These are phyloP conservation scores for Monascus ruber DNA, from an alignment of 2,329 filamentous ascomycete species.

Conservation along the genomic window DNA sequence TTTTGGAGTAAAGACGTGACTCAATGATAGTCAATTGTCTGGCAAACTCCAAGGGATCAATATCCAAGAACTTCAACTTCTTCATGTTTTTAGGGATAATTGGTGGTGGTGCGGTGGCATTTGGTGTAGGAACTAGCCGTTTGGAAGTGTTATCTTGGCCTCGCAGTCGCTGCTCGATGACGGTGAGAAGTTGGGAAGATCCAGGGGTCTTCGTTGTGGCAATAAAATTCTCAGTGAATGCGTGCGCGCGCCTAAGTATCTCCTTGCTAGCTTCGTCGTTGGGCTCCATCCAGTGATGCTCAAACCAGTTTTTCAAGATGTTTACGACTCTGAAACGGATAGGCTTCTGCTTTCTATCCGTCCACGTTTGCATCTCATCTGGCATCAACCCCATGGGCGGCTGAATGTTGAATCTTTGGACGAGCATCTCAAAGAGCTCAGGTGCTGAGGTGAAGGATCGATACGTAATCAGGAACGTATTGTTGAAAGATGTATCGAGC, in stretches of 20 bases:
- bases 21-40: slow-evolving; percentile 95
- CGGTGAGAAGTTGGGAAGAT: slow-evolving; percentile 68
- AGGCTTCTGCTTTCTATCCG: slow-evolving; percentile 87
- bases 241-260: slow-evolving; percentile 77
- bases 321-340: slow-evolving; percentile 95
- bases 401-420: slow-evolving; percentile 84
- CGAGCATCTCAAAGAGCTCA: slow-evolving; percentile 85
- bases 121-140: slow-evolving; percentile 75
- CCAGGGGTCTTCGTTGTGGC: slow-evolving; percentile 90
- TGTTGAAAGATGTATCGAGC: slow-evolving; percentile 89
- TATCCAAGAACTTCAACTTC: slow-evolving; percentile 96
- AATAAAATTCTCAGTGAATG: slow-evolving; percentile 83
- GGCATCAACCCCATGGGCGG: slow-evolving; percentile 70
- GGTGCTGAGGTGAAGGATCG: slow-evolving; percentile 83
- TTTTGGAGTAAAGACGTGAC: slow-evolving; percentile 86
- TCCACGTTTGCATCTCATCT: slow-evolving; percentile 74
- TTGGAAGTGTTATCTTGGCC: slow-evolving; percentile 82
- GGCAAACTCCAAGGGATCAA: slow-evolving; percentile 93
- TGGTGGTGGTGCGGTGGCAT: slow-evolving; percentile 67
- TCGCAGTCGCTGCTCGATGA: slow-evolving; percentile 76
- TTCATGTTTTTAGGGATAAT: slow-evolving; percentile 99
- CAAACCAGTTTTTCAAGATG: slow-evolving; percentile 96
- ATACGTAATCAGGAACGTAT: slow-evolving; percentile 94
- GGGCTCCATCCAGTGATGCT: slow-evolving; percentile 98
- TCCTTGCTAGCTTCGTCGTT: slow-evolving; percentile 74